Percentiles rank a stretch among this genome's conserved stretches.
Conservation (phyloP, 495 filamentous ascomycete species). For the Neurospora terricola region DNA sequence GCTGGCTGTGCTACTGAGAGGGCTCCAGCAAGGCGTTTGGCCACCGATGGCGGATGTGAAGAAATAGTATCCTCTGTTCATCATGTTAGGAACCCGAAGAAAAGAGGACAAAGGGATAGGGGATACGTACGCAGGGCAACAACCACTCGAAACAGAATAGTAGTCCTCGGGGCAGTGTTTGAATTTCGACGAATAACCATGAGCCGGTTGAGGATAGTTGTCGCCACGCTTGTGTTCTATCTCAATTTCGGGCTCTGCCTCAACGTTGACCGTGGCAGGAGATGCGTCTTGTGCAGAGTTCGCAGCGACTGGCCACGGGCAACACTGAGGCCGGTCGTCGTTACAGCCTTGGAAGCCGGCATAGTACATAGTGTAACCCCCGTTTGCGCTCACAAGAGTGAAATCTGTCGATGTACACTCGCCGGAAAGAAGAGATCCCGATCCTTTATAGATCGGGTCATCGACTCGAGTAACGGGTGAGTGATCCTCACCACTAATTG, state of each 20-base stretch:
- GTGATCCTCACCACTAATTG: neutral
- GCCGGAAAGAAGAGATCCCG: constrained; percentile 13
- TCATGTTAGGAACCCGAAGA: neutral
- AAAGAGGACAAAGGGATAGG: neutral
- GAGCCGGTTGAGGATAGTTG: constrained; percentile 12
- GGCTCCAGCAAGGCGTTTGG: constrained; percentile 18
- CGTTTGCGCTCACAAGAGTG: constrained; percentile 14
- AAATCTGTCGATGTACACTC: constrained; percentile 14
- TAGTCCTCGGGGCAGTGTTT: constrained; percentile 17
- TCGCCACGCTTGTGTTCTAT: neutral
- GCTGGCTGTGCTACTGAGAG: neutral
- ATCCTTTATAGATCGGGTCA: constrained; percentile 11
- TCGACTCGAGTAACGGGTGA: neutral
- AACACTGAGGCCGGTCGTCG: constrained; percentile 17
- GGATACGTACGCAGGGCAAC: constrained; percentile 17
- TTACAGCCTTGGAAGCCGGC: constrained; percentile 20
- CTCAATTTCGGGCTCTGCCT: neutral
- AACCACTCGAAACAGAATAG: constrained; percentile 18
- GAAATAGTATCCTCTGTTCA: constrained; percentile 11
- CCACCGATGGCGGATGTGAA: constrained; percentile 17
- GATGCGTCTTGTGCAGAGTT: neutral
- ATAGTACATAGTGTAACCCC: constrained; percentile 14
- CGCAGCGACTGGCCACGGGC: constrained; percentile 14
- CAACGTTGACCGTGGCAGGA: neutral
- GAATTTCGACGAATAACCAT: constrained; percentile 3